Conservation (phyloP, 1,284 basidiomycete genomes). For the Garcileccinum viscosum region DNA sequence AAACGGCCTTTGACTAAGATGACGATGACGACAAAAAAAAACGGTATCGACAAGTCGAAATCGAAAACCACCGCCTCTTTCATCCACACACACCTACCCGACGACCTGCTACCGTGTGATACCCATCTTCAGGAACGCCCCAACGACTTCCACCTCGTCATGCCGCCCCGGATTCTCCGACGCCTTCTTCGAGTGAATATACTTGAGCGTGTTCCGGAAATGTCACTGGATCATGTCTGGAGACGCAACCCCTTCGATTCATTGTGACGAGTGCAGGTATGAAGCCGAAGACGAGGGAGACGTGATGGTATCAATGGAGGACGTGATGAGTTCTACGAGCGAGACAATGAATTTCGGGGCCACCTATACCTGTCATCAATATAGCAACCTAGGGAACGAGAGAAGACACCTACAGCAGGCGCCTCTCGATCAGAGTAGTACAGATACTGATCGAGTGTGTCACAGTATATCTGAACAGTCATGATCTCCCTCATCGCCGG, state of each 20-base stretch:
- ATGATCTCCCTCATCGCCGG: slow-evolving; percentile 95
- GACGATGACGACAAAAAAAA: no score
- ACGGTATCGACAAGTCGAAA: no score
- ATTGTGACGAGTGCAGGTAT: slow-evolving; percentile 84
- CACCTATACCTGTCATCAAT: no score
- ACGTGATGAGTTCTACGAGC: slow-evolving; percentile 90
- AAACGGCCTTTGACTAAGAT: no score
- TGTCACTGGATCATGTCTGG: slow-evolving; percentile 92
- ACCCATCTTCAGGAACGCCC: no score
- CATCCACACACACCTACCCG: no score
- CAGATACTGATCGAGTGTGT: slow-evolving; percentile 91
- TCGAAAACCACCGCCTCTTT: no score
- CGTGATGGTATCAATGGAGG: slow-evolving; percentile 86
- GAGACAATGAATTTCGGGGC: slow-evolving; percentile 94
- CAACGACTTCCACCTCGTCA: no score
- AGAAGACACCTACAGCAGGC: slow-evolving; percentile 69
- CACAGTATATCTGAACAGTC: slow-evolving; percentile 91
- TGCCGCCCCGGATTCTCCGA: no score
- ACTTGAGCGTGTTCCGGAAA: slow-evolving; percentile 87
- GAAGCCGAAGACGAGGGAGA: slow-evolving; percentile 55
- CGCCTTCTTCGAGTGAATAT: slow-evolving; percentile 35
- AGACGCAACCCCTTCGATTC: slow-evolving; percentile 87
- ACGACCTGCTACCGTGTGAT: slow-evolving; percentile 7
- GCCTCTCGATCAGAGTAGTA: slow-evolving; percentile 94
- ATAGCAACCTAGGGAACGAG: no score